Conservation (phyloP, 2,329 filamentous ascomycete genomes). For the Neoarthrinium moseri region DNA sequence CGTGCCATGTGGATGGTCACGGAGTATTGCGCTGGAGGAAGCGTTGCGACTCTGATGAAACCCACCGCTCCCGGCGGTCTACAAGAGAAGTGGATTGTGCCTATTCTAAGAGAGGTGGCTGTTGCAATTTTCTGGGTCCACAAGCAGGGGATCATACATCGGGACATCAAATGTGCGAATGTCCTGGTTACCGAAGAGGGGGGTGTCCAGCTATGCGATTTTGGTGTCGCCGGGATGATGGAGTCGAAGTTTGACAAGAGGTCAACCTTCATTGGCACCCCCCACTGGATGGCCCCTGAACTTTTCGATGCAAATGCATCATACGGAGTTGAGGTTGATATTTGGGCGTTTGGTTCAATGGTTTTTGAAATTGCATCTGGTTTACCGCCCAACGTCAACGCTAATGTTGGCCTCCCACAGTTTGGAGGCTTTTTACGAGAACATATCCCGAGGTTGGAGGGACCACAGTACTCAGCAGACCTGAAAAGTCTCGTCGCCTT, state of each 20-base stretch:
- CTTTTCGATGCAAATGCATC: conserved; percentile 64
- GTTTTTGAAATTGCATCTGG: conserved; percentile 80
- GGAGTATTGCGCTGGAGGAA: conserved; percentile 82
- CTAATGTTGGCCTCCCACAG: conserved; percentile 50
- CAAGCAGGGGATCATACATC: conserved; percentile 66
- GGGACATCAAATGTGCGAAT: conserved; percentile 76
- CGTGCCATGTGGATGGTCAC: conserved; percentile 86
- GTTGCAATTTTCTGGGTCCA: conserved; percentile 69
- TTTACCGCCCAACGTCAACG: conserved; percentile 65
- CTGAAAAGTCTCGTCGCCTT: conserved; percentile 71
- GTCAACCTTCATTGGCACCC: conserved; percentile 78
- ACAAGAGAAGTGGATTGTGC: conserved; percentile 70
- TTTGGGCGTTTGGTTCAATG: conserved; percentile 83
- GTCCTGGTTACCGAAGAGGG: conserved; percentile 77
- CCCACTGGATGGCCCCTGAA: conserved; percentile 85
- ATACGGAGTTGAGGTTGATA: conserved; percentile 73
- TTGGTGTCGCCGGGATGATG: conserved; percentile 77
- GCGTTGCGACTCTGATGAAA: conserved; percentile 71
- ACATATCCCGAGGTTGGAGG: conserved; percentile 67
- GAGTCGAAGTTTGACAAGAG: conserved; percentile 75
- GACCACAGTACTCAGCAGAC: conserved; percentile 66
- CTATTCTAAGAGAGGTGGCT: conserved; percentile 65
- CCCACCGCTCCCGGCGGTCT: conserved; percentile 64
- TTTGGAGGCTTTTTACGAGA: conserved; percentile 58
- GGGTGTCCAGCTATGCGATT: conserved; percentile 78